These are phyloP conservation scores for Mitragyna speciosa DNA, from an alignment of 257 asterid genomes.

Conservation along the genomic window DNA sequence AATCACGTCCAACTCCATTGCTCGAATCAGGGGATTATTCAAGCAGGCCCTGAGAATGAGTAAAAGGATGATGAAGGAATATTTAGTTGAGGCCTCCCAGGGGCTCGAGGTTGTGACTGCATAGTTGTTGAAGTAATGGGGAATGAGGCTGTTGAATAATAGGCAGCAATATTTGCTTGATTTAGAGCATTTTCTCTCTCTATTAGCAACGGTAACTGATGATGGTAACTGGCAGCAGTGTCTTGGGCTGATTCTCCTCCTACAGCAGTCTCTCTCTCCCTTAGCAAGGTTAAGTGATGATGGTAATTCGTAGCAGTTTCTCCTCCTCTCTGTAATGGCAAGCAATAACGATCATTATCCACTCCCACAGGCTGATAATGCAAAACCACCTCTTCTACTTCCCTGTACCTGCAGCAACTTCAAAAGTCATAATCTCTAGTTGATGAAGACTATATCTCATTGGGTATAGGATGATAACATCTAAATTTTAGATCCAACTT, in stretches of 20 bases:
- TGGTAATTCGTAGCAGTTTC: background rate
- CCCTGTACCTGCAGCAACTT: conserved; percentile 31
- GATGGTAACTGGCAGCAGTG: background rate
- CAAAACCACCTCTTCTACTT: conserved; percentile 20
- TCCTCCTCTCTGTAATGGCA: conserved; percentile 24
- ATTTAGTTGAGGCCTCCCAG: background rate
- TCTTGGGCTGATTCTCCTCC: background rate
- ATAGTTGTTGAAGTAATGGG: conserved; percentile 27
- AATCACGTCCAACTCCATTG: background rate
- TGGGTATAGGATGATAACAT: background rate
- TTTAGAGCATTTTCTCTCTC: background rate
- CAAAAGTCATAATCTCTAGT: conserved; percentile 8
- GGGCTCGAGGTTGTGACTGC: conserved; percentile 28
- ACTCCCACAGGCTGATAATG: conserved; percentile 28
- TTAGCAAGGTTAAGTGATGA: conserved; percentile 23
- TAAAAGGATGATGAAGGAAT: background rate
- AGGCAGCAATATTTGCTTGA: background rate
- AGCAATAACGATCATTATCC: conserved; percentile 27
- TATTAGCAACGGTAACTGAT: background rate
- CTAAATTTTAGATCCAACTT: background rate
- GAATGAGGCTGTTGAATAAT: background rate
- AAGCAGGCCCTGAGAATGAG: background rate
- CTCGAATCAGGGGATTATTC: background rate
- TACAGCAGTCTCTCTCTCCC: conserved; percentile 11
- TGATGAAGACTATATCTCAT: background rate